Evolutionary conservation across 768 basidiomycete genomes (phyloP).

Genomic region (Gyrodon lividus): DNA sequence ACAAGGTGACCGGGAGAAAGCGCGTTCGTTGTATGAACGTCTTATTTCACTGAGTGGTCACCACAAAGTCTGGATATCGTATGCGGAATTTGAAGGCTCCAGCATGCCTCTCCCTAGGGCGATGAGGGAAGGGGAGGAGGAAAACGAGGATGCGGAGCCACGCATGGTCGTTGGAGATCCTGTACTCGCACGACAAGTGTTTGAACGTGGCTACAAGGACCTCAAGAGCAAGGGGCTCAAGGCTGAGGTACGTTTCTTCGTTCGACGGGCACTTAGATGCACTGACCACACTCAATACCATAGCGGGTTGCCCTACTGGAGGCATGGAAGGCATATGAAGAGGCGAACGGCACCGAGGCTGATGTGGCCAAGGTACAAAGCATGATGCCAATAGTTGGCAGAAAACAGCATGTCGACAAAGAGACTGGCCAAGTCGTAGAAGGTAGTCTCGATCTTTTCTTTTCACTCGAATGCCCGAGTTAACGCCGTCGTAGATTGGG

Average conservation of each 20-base stretch:
- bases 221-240: constrained; percentile 80
- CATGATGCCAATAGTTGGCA: constrained; percentile 92
- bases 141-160: constrained; percentile 47
- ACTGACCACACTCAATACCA: constrained; percentile 4
- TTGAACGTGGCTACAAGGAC: constrained; percentile 85
- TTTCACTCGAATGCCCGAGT: background rate
- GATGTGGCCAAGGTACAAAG: constrained; percentile 81
- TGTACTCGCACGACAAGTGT: constrained; percentile 69
- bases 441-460: constrained; percentile 46
- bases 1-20: constrained; percentile 78
- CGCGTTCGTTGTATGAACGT: constrained; percentile 86
- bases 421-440: constrained; percentile 86
- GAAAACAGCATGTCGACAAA: constrained; percentile 78
- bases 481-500: constrained; percentile 67
- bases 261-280: background rate
- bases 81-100: constrained; percentile 88
- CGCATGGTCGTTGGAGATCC: constrained; percentile 73
- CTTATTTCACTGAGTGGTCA: constrained; percentile 84
- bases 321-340: constrained; percentile 95
- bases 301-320: constrained; percentile 91
- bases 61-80: constrained; percentile 97
- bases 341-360: constrained; percentile 68
- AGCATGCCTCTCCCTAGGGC: constrained; percentile 64
- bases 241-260: constrained; percentile 64
- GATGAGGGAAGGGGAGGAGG: constrained; percentile 68